Percentiles rank a stretch among this genome's conserved stretches.
These are phyloP conservation scores for Podospora bellae-mahoneyi DNA, from an alignment of 495 filamentous ascomycete species.

Conservation along the genomic window DNA sequence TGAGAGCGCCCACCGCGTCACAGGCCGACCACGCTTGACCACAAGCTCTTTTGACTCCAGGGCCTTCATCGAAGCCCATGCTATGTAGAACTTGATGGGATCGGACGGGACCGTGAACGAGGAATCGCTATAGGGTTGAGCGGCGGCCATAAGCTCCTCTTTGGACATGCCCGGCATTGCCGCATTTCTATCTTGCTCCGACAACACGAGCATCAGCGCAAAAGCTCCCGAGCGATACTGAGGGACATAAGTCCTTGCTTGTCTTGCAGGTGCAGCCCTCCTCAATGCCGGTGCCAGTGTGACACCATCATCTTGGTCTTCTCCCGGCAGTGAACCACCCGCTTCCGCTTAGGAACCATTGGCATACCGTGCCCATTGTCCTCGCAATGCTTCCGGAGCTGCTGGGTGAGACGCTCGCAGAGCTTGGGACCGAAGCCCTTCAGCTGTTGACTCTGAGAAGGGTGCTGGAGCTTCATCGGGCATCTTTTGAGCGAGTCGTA, in stretches of 20 bases:
- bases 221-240: conserved; percentile 69
- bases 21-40: conserved; percentile 64
- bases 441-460: conserved; percentile 67
- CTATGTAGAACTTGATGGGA: conserved; percentile 69
- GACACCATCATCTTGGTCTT: conserved; percentile 30
- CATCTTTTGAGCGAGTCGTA: conserved; percentile 79
- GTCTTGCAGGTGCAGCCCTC: conserved; percentile 53
- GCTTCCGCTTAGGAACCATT: conserved; percentile 31
- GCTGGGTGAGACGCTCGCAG: conserved; percentile 66
- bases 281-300: conserved; percentile 54
- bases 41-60: conserved; percentile 72
- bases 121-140: conserved; percentile 69
- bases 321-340: conserved; percentile 16
- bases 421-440: conserved; percentile 70
- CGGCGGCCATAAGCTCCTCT: conserved; percentile 61
- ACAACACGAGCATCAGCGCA: conserved; percentile 66
- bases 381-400: conserved; percentile 62
- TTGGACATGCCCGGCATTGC: conserved; percentile 61
- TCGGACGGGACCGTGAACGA: conserved; percentile 70
- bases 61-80: conserved; percentile 84
- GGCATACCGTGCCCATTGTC: conserved; percentile 72
- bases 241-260: conserved; percentile 65
- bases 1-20: conserved; percentile 65
- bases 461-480: conserved; percentile 69
- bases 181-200: conserved; percentile 59